Conservation (phyloP, 2,329 filamentous ascomycete species). For the Trichoderma asperellum region DNA sequence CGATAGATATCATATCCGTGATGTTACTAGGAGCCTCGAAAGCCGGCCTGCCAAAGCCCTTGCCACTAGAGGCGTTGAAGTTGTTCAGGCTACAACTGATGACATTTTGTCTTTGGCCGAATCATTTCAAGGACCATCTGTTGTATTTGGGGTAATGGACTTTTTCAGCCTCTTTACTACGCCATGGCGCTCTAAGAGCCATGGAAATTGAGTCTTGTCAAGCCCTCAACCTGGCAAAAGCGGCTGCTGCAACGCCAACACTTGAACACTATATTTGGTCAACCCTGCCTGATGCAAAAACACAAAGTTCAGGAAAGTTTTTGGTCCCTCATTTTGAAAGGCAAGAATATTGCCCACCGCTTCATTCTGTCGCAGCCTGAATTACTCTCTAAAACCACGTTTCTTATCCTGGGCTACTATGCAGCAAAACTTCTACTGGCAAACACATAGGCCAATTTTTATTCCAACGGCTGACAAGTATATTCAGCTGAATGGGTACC, state of each 20-base stretch:
- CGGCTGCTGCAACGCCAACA: background rate
- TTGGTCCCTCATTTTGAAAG: background rate
- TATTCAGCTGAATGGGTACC: no score
- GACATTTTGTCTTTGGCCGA: background rate
- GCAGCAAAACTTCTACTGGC: slow-evolving; percentile 3
- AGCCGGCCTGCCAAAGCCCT: background rate
- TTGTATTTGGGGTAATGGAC: background rate
- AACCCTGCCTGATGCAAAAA: background rate
- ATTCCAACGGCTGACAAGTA: background rate
- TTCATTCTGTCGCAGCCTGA: background rate
- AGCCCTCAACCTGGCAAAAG: background rate
- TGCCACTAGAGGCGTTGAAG: background rate
- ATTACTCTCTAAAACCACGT: background rate
- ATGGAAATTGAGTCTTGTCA: background rate
- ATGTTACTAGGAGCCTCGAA: background rate
- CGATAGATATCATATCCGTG: background rate
- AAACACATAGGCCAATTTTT: background rate
- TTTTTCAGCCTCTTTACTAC: background rate
- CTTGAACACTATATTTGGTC: background rate
- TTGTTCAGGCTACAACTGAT: background rate
- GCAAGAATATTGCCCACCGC: background rate
- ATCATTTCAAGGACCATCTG: background rate
- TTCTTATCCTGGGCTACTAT: background rate
- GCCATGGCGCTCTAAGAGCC: no score
- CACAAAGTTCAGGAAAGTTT: background rate